Conservation (phyloP, 2,329 filamentous ascomycete species). For the Colletotrichum liriopes region DNA sequence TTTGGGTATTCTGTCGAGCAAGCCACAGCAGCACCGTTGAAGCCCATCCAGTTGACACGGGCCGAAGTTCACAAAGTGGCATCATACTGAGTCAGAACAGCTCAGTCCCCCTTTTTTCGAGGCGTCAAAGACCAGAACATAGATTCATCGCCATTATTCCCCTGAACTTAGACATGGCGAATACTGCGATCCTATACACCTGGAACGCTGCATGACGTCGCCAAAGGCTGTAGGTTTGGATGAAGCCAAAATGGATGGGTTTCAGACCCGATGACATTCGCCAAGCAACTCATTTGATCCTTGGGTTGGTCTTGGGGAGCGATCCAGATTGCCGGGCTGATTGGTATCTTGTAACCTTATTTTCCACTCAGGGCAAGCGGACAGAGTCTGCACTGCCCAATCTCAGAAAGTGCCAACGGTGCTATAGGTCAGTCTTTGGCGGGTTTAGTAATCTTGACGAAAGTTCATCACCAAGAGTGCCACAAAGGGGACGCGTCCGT, state of each 20-base stretch:
- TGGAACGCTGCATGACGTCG: no score
- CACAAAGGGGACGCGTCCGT: background rate
- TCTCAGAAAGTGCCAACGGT: background rate
- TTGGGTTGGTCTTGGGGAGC: no score
- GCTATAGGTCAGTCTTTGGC: no score
- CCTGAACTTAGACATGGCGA: background rate
- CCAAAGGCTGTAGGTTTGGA: background rate
- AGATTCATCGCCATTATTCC: background rate
- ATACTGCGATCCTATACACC: background rate
- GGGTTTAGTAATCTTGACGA: background rate
- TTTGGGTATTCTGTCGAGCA: background rate
- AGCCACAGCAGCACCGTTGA: conserved; percentile 6
- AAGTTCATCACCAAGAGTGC: background rate
- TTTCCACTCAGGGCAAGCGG: background rate
- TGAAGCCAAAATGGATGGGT: background rate
- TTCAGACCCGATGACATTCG: background rate
- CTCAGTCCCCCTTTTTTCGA: background rate
- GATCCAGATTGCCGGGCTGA: background rate
- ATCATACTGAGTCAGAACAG: background rate
- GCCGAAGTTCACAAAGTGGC: background rate
- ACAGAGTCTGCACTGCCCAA: background rate
- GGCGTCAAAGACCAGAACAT: background rate
- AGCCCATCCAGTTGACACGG: background rate
- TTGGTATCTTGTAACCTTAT: background rate
- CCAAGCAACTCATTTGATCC: background rate